Conservation (phyloP, 441 rosid species). For the Corymbia citriodora region DNA sequence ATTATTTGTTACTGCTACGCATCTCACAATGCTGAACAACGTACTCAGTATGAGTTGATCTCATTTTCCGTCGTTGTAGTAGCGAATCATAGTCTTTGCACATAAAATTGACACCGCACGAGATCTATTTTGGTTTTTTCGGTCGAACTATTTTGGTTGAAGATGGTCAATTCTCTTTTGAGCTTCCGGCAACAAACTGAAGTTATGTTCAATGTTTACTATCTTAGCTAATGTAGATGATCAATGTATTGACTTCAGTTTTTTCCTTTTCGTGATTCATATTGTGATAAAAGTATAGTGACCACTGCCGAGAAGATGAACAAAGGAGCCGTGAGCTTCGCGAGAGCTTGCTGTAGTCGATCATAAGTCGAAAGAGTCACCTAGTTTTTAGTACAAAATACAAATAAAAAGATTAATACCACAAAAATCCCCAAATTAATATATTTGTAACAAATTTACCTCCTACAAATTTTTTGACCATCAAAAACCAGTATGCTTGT, state of each 20-base stretch:
- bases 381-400: neutral
- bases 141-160: neutral
- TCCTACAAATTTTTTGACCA: no score
- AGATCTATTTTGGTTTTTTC: neutral
- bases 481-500: no score
- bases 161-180: neutral
- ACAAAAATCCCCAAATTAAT: no score
- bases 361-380: neutral
- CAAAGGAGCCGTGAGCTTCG: neutral
- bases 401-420: no score
- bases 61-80: neutral
- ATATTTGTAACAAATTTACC: no score
- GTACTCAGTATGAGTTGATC: neutral
- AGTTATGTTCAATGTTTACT: neutral
- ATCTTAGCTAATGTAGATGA: neutral
- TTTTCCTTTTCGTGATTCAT: neutral
- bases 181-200: neutral
- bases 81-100: neutral
- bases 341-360: neutral
- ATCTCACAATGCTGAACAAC: neutral
- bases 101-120: neutral
- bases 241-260: neutral
- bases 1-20: neutral
- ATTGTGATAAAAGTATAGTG: neutral
- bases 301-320: neutral